These are phyloP conservation scores for Coprinellus micaceus DNA, from an alignment of 768 basidiomycete genomes.

Conservation along the genomic window DNA sequence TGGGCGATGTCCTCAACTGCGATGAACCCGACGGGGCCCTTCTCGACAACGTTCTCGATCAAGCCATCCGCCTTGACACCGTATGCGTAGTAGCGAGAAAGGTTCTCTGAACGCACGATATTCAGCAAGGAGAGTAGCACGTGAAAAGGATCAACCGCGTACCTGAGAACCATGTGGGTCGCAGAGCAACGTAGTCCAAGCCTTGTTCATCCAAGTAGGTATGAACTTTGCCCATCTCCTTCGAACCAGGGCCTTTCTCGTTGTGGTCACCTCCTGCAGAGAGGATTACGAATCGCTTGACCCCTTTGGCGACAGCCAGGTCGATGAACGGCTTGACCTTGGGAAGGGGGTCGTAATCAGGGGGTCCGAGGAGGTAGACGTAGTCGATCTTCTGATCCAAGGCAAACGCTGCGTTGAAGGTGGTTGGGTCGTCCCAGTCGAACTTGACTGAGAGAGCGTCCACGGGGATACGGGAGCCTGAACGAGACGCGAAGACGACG, in stretches of 20 bases:
- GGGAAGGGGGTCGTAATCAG: slow-evolving; percentile 14
- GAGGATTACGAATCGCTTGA: slow-evolving; percentile 25
- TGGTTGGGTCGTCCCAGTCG: slow-evolving; percentile 32
- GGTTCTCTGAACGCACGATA: background rate
- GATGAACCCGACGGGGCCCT: slow-evolving; percentile 26
- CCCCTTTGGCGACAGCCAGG: slow-evolving; percentile 22
- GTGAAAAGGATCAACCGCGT: background rate
- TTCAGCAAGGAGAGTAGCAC: background rate
- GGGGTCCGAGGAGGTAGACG: slow-evolving; percentile 28
- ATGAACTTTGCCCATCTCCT: slow-evolving; percentile 26
- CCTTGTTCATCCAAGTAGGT: slow-evolving; percentile 28
- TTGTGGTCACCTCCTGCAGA: slow-evolving; percentile 10
- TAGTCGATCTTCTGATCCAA: slow-evolving; percentile 19
- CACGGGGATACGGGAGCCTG: slow-evolving; percentile 11
- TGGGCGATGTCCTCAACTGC: slow-evolving; percentile 30
- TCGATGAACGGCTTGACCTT: slow-evolving; percentile 29
- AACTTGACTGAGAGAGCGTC: slow-evolving; percentile 23
- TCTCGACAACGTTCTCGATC: slow-evolving; percentile 23
- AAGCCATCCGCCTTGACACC: slow-evolving; percentile 22
- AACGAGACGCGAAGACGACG: slow-evolving; percentile 20
- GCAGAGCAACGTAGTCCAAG: slow-evolving; percentile 30
- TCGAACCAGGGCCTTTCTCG: background rate
- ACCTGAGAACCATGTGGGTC: slow-evolving; percentile 40
- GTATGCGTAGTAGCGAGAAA: background rate
- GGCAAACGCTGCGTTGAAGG: slow-evolving; percentile 8